phyloP scores from a whole-genome alignment of 2,329 filamentous ascomycete species.

The Fusarium mexicanum region DNA sequence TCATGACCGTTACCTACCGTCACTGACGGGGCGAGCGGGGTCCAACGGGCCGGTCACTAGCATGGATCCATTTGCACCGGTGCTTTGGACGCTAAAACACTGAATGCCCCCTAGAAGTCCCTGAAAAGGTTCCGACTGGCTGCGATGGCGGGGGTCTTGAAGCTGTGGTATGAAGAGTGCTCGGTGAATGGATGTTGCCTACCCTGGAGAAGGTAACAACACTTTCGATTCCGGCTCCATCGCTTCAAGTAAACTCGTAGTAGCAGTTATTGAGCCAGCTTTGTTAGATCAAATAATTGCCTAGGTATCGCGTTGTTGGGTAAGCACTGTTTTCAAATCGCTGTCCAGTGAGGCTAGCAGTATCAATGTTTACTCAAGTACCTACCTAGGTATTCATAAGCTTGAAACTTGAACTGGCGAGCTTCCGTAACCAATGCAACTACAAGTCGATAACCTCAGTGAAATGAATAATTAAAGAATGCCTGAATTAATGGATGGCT shows the following conservation, averaged over 20 bases:
- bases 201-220: neutral
- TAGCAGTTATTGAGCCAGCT: rapidly evolving
- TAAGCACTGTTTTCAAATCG: no score
- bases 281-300: neutral
- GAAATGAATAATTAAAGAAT: no score
- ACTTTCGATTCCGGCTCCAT: neutral
- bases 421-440: neutral
- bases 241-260: no score
- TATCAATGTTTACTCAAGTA: no score
- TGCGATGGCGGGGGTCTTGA: slow-evolving; percentile 1
- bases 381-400: no score
- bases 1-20: neutral
- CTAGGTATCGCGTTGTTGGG: rapidly evolving
- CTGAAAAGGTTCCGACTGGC: slow-evolving; percentile 20
- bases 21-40: slow-evolving; percentile 26
- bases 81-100: slow-evolving; percentile 36
- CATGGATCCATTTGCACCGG: slow-evolving; percentile 22
- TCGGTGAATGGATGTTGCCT: neutral
- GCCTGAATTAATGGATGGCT: rapidly evolving
- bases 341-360: neutral
- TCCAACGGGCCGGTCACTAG: slow-evolving; percentile 33
- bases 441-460: neutral
- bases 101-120: slow-evolving; percentile 4
- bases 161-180: neutral
- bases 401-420: neutral